phyloP scores from a whole-genome alignment of 2,329 filamentous ascomycete species.

The Microdochium nivale region DNA sequence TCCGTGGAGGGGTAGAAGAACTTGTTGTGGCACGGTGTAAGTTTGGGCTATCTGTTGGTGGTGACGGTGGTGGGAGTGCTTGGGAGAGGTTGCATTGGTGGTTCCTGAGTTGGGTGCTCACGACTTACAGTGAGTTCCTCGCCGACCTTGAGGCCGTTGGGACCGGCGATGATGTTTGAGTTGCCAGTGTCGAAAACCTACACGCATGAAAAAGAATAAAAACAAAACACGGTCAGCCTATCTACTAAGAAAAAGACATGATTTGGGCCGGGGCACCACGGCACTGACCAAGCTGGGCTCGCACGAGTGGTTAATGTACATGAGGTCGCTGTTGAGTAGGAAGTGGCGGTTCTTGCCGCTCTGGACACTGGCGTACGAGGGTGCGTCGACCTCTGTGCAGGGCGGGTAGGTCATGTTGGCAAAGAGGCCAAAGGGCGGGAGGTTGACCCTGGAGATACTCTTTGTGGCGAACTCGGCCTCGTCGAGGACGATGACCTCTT shows the following conservation, averaged over 20 bases:
- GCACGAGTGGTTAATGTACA: slow-evolving; percentile 63
- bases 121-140: slow-evolving; percentile 47
- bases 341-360: slow-evolving; percentile 46
- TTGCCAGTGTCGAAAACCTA: slow-evolving; percentile 53
- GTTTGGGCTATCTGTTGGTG: neutral
- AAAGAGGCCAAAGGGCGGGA: slow-evolving; percentile 56
- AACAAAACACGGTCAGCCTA: neutral
- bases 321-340: slow-evolving; percentile 55
- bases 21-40: slow-evolving; percentile 12
- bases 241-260: neutral
- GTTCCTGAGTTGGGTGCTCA: neutral
- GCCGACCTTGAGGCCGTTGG: slow-evolving; percentile 42
- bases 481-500: slow-evolving; percentile 43
- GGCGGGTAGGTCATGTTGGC: slow-evolving; percentile 60
- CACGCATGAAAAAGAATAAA: too few species aligned
- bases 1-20: slow-evolving; percentile 74
- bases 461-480: slow-evolving; percentile 49
- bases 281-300: slow-evolving; percentile 53
- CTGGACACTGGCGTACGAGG: slow-evolving; percentile 59
- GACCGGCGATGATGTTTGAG: slow-evolving; percentile 48
- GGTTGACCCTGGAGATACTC: slow-evolving; percentile 43
- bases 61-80: neutral
- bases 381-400: slow-evolving; percentile 42
- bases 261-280: too few species aligned
- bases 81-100: too few species aligned